Evolutionary conservation across 164 flowering plant species (phyloP), one percentile per base, ranked within the genome.

Genomic region (Magnolia officinalis): DNA sequence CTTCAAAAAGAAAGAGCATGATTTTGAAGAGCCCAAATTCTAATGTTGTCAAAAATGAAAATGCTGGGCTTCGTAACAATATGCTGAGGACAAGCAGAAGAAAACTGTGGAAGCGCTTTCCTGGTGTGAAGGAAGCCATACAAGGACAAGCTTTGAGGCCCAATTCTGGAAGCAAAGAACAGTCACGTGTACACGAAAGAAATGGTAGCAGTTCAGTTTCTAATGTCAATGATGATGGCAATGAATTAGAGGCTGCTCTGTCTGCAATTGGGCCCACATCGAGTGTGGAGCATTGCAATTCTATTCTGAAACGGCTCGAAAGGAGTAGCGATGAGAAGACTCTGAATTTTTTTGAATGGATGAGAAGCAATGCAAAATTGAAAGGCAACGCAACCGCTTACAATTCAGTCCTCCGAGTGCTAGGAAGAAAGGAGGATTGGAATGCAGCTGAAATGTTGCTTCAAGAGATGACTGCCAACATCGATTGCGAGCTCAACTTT

Each of bases 391-490:
- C 81, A 26, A 70, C 58, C 59, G 97, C 92, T 70, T 90, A 88
- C 77, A 90, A 86, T 79, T 79, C 87, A 63, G 87, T 75, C 19
- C 86, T 92, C 14, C 78, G 93, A 50, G 92, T 90, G 51, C 77
- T 92, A 78, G 84, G 92, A 29, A 86, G 95, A 84, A 87, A 83
- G 78, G 86, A 77, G 63, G 91, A 91, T 78, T 92, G 97, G 98
- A 82, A 71, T 65, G 77, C 72, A 19, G 92, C 95, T 0, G 89
- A 92, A 83, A 72, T 6, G 13, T 10, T 89, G 86, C 81, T 95
- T 80, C 67, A 73, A 63, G 88, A 91, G 71, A 78, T 90, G 86
- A 73, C 68, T 77, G 24, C 26, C 18, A 79, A 79, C 49, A 85
- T 85, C 4, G 86, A 72, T 51, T 84, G 83, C 70, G 75, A 82